These are phyloP conservation scores for Coemansia reversa DNA, from an alignment of 192 early-diverging fungal species.

Conservation along the genomic window DNA sequence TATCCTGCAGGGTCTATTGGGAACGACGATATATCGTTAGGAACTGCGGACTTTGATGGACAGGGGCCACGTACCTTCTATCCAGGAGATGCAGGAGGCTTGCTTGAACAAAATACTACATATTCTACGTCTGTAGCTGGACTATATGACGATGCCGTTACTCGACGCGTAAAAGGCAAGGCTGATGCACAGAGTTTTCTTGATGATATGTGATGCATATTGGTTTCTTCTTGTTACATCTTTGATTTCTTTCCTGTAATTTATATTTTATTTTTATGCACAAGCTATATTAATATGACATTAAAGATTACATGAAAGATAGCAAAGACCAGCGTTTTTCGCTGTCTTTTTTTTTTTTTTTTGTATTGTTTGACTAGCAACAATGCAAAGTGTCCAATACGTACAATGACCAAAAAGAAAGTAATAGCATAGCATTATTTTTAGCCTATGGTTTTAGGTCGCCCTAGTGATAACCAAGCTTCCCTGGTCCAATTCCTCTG, in stretches of 20 bases:
- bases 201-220: slow-evolving; percentile 9
- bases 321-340: not conserved
- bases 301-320: not conserved
- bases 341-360: not conserved
- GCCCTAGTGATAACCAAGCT: not conserved
- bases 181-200: slow-evolving; percentile 16
- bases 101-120: slow-evolving; percentile 18
- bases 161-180: slow-evolving; percentile 15
- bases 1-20: not conserved
- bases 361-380: not conserved
- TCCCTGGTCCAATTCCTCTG: not conserved
- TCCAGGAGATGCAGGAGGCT: not conserved
- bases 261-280: not conserved
- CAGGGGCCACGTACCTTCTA: not conserved
- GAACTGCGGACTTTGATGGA: not conserved
- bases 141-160: slow-evolving; percentile 27
- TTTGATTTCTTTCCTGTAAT: not conserved
- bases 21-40: slow-evolving; percentile 4
- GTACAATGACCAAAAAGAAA: not conserved
- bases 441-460: not conserved
- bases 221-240: not conserved
- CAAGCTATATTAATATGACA: not conserved
- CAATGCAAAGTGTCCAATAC: not conserved
- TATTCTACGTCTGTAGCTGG: slow-evolving; percentile 7
- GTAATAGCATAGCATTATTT: not conserved